These are phyloP conservation scores for Kluyveromyces marxianus DNA, from an alignment of 1,139 yeast genomes.

Conservation along the genomic window DNA sequence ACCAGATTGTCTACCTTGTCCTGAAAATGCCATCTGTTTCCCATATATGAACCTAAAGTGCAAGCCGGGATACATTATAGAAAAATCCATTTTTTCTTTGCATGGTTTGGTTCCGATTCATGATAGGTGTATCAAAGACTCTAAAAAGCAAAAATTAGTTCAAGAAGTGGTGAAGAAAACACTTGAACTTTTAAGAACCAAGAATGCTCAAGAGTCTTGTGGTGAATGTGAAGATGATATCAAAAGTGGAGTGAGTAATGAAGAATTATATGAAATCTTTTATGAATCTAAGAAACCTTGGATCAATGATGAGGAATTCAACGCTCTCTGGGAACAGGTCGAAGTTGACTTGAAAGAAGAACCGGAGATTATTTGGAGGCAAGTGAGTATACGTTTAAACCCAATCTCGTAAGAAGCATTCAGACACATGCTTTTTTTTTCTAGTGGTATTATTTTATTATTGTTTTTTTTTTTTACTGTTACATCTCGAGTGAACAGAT, in stretches of 20 bases:
- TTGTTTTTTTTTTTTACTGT: too few species aligned
- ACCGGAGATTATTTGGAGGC: constrained; percentile 82
- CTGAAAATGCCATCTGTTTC: constrained; percentile 71
- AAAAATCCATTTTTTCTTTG: constrained; percentile 49
- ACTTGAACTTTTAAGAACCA: constrained; percentile 55
- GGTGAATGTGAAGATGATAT: constrained; percentile 42
- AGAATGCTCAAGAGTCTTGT: constrained; percentile 64
- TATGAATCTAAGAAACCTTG: constrained; percentile 46
- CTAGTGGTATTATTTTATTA: constrained; percentile 15
- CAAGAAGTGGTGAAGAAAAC: constrained; percentile 63
- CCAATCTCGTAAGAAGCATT: not conserved
- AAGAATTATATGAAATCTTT: constrained; percentile 53
- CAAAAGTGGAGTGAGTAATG: constrained; percentile 45
- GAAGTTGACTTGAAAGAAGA: constrained; percentile 57
- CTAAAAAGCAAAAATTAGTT: constrained; percentile 61
- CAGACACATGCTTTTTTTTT: not conserved
- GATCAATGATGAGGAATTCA: constrained; percentile 66
- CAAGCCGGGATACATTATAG: constrained; percentile 56
- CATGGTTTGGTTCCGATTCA: constrained; percentile 53
- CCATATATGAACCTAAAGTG: constrained; percentile 55
- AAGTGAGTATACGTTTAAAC: constrained; percentile 39
- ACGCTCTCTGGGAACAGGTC: constrained; percentile 71
- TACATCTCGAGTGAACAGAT: too few species aligned
- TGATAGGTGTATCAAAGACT: constrained; percentile 69
- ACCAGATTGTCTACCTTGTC: constrained; percentile 73